These are phyloP conservation scores for Sporothrix humicola DNA, from an alignment of 2,329 filamentous ascomycete species.

Conservation along the genomic window DNA sequence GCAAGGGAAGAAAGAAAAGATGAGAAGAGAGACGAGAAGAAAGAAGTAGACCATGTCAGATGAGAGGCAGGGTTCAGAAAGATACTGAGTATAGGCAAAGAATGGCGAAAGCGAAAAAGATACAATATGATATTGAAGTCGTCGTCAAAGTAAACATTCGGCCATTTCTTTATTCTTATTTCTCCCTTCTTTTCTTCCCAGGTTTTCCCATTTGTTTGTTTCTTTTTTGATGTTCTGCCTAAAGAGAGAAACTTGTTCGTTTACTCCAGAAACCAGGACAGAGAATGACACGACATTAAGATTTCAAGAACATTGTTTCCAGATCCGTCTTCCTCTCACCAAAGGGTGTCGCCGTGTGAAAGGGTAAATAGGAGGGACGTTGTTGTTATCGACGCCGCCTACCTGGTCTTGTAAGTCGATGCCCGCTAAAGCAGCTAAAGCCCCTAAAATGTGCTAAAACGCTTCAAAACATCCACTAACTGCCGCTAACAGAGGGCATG, in stretches of 20 bases:
- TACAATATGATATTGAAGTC: background rate
- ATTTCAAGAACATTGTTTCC: background rate
- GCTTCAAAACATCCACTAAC: no score
- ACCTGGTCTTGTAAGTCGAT: slow-evolving; percentile 4
- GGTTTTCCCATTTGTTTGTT: slow-evolving; percentile 10
- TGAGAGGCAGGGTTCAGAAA: background rate
- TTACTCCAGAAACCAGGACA: slow-evolving; percentile 10
- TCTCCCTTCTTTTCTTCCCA: background rate
- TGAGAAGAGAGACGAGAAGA: no score
- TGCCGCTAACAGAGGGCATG: no score
- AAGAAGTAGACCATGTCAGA: background rate
- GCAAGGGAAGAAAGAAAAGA: background rate
- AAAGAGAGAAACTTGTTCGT: background rate
- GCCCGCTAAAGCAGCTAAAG: background rate
- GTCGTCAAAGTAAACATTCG: background rate
- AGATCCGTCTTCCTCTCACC: background rate
- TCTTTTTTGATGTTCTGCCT: slow-evolving; percentile 9
- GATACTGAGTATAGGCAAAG: background rate
- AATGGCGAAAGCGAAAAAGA: no score
- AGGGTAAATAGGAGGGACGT: slow-evolving; percentile 10
- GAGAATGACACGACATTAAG: background rate
- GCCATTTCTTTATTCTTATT: no score
- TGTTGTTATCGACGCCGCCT: background rate
- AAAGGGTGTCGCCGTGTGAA: background rate
- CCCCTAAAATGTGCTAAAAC: no score